phyloP scores from a whole-genome alignment of 2,329 filamentous ascomycete genomes.

The Samsoniella hepiali region DNA sequence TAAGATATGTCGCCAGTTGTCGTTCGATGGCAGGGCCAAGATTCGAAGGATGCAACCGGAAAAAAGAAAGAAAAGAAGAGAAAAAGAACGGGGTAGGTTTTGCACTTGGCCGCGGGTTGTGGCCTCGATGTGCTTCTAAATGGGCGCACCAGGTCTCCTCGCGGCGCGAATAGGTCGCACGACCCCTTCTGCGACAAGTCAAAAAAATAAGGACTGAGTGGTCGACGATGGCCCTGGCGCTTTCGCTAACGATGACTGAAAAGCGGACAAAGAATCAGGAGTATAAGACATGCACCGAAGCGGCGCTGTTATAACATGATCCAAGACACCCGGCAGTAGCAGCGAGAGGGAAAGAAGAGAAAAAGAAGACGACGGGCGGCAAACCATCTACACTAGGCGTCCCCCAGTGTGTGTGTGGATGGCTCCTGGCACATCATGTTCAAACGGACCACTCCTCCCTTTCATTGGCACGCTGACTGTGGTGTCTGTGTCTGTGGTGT shows the following conservation, averaged over 20 bases:
- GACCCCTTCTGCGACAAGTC: background rate
- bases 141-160: background rate
- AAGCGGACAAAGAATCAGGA: conserved; percentile 5
- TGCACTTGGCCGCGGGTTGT: conserved; percentile 7
- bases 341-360: conserved; percentile 5
- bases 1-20: background rate
- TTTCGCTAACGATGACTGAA: background rate
- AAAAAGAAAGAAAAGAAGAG: background rate
- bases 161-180: background rate
- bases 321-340: conserved; percentile 13
- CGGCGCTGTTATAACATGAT: conserved; percentile 8
- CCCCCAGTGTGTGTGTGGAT: conserved; percentile 1
- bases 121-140: background rate
- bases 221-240: background rate
- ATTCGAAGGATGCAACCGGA: background rate
- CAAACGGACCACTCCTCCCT: background rate
- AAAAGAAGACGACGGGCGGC: conserved; percentile 5
- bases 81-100: background rate
- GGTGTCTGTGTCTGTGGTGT: background rate
- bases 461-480: conserved; percentile 1
- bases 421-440: conserved; percentile 1
- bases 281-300: conserved; percentile 7
- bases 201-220: conserved; percentile 3
- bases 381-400: conserved; percentile 12
- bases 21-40: background rate